These are phyloP conservation scores for Globisporangium yorkense DNA, from an alignment of 352 stramenopile genomes.

Conservation along the genomic window DNA sequence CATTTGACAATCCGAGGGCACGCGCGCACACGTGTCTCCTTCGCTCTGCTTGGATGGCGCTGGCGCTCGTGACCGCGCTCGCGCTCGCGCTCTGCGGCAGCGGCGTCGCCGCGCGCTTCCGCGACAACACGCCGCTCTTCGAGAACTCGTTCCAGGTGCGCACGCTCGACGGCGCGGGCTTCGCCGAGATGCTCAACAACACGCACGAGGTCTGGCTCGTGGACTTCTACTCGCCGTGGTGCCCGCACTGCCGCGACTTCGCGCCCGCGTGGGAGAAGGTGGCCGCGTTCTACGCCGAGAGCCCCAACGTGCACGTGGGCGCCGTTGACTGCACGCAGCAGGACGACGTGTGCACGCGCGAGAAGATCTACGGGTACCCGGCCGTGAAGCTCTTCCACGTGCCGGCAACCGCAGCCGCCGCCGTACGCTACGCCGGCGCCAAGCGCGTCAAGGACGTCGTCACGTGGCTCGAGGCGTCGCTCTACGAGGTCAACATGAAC, in stretches of 20 bases:
- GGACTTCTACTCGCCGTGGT: constrained; percentile 86
- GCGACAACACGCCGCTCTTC: constrained; percentile 58
- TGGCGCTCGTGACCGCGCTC: not conserved
- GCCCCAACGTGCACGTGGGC: constrained; percentile 49
- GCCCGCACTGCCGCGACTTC: constrained; percentile 74
- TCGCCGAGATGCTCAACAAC: constrained; percentile 39
- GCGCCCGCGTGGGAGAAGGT: constrained; percentile 70
- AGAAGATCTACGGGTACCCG: constrained; percentile 63
- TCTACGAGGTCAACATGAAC: constrained; percentile 45
- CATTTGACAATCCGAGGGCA: too few relatives aligned
- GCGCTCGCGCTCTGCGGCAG: not conserved
- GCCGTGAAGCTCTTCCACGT: constrained; percentile 72
- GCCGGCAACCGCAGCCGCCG: constrained; percentile 22
- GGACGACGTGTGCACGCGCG: constrained; percentile 44
- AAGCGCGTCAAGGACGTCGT: constrained; percentile 44
- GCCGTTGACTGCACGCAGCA: constrained; percentile 74
- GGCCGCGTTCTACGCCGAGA: constrained; percentile 56
- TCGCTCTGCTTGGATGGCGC: not conserved
- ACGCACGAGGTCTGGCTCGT: constrained; percentile 65
- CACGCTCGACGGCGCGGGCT: constrained; percentile 28
- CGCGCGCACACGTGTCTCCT: too few relatives aligned
- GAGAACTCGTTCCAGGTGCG: constrained; percentile 60
- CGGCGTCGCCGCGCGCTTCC: constrained; percentile 16
- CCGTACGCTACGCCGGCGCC: constrained; percentile 12
- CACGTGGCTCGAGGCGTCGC: constrained; percentile 52